These are phyloP conservation scores for Microsporum canis DNA, from an alignment of 2,329 filamentous ascomycete species.

Conservation along the genomic window DNA sequence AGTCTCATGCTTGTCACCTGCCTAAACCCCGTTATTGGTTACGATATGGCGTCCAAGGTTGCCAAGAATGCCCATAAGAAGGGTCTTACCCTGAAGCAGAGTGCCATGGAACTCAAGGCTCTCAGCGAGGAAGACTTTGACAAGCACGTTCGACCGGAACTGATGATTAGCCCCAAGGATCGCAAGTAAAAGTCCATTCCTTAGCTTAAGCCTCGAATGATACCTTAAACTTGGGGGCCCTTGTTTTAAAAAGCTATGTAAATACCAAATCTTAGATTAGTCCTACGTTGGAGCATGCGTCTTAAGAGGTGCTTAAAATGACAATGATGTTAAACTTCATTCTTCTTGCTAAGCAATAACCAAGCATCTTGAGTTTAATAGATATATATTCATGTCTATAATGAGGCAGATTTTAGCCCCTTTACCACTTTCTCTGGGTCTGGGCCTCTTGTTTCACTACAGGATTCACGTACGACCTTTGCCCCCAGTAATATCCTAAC, in stretches of 20 bases:
- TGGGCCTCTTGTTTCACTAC: not conserved
- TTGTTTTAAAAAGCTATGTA: not conserved
- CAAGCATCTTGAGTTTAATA: no score
- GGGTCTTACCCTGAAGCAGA: slow-evolving; percentile 84
- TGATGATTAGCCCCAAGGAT: slow-evolving; percentile 82
- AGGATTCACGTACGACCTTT: not conserved
- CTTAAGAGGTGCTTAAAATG: not conserved
- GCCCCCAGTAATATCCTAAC: not conserved
- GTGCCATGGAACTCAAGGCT: slow-evolving; percentile 83
- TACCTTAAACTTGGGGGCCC: not conserved
- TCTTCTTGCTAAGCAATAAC: not conserved
- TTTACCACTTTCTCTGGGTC: not conserved
- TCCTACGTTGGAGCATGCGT: not conserved
- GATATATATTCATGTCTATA: not conserved
- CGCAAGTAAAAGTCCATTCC: slow-evolving; percentile 38
- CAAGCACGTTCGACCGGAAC: slow-evolving; percentile 74
- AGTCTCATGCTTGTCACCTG: slow-evolving; percentile 97
- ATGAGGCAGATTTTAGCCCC: not conserved
- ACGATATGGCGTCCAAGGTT: slow-evolving; percentile 94
- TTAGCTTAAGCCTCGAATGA: not conserved
- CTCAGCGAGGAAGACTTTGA: slow-evolving; percentile 85
- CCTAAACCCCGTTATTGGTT: slow-evolving; percentile 92
- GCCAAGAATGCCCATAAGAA: slow-evolving; percentile 99
- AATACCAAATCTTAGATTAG: not conserved
- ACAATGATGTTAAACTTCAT: not conserved